These are phyloP conservation scores for Metschnikowia aberdeeniae DNA, from an alignment of 805 yeast genomes.

Conservation along the genomic window DNA sequence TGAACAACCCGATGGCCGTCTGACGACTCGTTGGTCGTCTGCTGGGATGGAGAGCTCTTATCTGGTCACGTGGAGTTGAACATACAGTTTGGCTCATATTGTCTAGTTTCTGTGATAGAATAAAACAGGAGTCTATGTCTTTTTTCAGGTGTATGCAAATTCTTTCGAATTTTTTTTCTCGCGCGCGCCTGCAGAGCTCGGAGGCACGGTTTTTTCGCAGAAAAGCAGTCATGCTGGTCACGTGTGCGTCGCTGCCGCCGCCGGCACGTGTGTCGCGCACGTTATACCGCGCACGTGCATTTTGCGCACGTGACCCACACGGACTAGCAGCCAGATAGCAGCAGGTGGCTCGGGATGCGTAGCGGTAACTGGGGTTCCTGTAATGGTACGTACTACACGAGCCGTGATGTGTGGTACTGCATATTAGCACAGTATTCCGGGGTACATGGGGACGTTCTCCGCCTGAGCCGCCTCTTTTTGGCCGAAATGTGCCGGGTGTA, in stretches of 20 bases:
- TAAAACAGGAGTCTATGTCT: conserved; percentile 20
- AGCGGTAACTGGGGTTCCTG: no score
- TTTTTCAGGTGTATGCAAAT: conserved; percentile 19
- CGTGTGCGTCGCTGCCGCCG: no score
- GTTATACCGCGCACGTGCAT: not conserved
- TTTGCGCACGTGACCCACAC: no score
- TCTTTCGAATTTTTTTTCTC: conserved; percentile 18
- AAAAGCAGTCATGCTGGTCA: conserved; percentile 17
- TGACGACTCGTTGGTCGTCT: conserved; percentile 80
- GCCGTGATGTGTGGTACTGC: no score
- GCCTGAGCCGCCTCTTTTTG: no score
- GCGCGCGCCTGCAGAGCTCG: conserved; percentile 8
- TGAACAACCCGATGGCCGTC: not conserved
- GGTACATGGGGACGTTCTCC: no score
- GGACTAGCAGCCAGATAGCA: no score
- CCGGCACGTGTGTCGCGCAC: conserved; percentile 13
- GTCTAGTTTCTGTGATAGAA: conserved; percentile 21
- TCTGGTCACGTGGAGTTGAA: conserved; percentile 48
- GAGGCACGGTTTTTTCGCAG: conserved; percentile 5
- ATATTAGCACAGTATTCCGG: no score
- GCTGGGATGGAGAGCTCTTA: conserved; percentile 83
- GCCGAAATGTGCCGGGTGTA: no score
- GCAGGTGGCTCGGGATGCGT: no score
- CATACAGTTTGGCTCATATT: conserved; percentile 36
- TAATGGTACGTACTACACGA: no score